Base-by-base conservation (phyloP, 2,329 filamentous ascomycete genomes). In the Cladosporium sp. region DNA sequence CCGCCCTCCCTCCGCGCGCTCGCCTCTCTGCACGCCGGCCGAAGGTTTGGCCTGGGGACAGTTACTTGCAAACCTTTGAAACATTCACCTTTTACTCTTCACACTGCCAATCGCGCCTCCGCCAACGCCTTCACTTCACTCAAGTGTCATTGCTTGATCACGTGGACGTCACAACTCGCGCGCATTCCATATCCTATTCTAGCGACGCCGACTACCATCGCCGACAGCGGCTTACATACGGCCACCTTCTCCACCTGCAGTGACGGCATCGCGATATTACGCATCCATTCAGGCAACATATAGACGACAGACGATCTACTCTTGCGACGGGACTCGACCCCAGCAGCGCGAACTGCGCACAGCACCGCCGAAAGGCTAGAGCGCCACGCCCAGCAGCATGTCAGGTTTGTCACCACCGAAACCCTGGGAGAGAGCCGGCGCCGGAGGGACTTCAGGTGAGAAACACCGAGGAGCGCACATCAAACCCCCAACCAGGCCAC, bases 351-450 rank as follows among this genome's bases (percentile, higher is more conserved):
- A 21, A 63, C 4, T 14, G 60, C 47, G 51, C 60, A 44, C 30
- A 44, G 14, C 28, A 32, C 47, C 21, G 60, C 15, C 28, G 21
- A n/a, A 63, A 52, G n/a, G 24, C 38, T 54, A 55, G 60, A 41
- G 47, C 60, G 47, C 47, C 30, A 36, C 47, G 24, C 30, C 24
- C 26, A 34, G 7, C 55, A 65, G 32, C 55, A 66, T 66, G 64
- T 66, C 66, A 34, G 68, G 68, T 54, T 61, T 51, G 70, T 97
- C 94, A 79, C 95, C 95, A 76, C 95, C 95, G 65, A 99, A 99
- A 82, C 95, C 95, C 57, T 99, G 95, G 95, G 95, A 99, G 82
- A 87, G 90, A 79, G 86, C 89, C 71, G 90, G 90, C 80, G 86
- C 87, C 68, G 83, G 79, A 66, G 73, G 71, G 59, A 73, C 72